Conservation (phyloP, 2,329 filamentous ascomycete species). For the Rachicladosporium sp. region DNA sequence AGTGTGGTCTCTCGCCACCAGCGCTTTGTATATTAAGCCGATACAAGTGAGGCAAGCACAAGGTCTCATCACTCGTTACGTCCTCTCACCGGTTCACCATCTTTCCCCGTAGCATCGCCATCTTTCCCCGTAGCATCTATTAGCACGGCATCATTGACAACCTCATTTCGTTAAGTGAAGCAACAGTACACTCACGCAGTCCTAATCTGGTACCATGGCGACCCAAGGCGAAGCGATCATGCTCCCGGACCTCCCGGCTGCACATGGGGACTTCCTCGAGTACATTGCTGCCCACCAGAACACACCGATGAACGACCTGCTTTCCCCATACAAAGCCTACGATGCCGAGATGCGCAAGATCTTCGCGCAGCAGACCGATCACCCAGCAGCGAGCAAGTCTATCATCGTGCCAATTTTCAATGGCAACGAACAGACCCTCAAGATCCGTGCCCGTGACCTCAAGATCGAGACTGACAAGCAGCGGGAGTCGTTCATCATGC, state of each 20-base stretch:
- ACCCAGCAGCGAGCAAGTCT: conserved; percentile 45
- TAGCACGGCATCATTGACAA: no score
- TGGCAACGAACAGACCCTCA: conserved; percentile 41
- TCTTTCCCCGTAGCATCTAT: no score
- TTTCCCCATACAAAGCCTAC: conserved; percentile 55
- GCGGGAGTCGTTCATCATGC: conserved; percentile 57
- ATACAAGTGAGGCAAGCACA: no score
- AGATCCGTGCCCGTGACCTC: conserved; percentile 49
- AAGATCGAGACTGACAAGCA: conserved; percentile 46
- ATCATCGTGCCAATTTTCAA: conserved; percentile 58
- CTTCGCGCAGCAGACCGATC: conserved; percentile 55
- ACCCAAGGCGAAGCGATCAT: conserved; percentile 7
- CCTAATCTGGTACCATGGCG: conserved; percentile 5
- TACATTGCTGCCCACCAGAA: conserved; percentile 46
- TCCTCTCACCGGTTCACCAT: no score
- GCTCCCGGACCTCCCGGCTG: conserved; percentile 26
- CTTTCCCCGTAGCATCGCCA: no score
- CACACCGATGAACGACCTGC: conserved; percentile 43
- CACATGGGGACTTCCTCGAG: conserved; percentile 30
- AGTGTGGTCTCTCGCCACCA: no score
- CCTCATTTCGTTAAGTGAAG: no score
- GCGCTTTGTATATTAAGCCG: no score
- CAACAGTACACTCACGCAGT: no score
- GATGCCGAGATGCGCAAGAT: conserved; percentile 54
- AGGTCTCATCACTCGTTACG: no score